phyloP scores from a whole-genome alignment of 2,329 filamentous ascomycete genomes.

The Fusarium hostae region DNA sequence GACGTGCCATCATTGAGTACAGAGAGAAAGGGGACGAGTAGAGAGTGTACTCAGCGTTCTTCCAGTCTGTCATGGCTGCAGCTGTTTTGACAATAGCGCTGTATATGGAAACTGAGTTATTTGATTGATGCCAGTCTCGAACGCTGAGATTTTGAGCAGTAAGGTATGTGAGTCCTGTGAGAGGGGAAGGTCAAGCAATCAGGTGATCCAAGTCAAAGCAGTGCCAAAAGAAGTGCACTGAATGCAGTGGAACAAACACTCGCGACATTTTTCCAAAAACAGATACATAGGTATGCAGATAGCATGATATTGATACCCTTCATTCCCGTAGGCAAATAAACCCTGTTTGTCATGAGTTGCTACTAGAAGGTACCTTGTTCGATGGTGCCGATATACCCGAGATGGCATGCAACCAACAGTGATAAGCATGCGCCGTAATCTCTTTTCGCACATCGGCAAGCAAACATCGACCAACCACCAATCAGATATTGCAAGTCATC shows the following conservation, averaged over 20 bases:
- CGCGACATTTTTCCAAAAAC: neutral
- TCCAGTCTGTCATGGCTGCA: conserved; percentile 4
- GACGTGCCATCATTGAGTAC: conserved; percentile 27
- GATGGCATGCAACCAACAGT: neutral
- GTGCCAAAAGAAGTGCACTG: too few species aligned
- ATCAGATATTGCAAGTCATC: neutral
- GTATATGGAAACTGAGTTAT: too few species aligned
- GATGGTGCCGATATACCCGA: neutral
- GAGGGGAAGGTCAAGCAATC: neutral
- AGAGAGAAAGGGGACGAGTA: conserved; percentile 26
- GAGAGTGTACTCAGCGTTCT: conserved; percentile 20
- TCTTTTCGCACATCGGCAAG: neutral
- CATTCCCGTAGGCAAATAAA: neutral
- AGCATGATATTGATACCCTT: neutral
- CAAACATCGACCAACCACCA: neutral
- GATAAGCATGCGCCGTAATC: neutral
- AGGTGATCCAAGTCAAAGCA: neutral
- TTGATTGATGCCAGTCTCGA: too few species aligned
- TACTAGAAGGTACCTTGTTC: neutral
- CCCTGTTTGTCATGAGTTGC: neutral
- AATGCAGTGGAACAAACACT: too few species aligned
- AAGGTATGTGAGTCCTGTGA: neutral
- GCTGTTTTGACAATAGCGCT: neutral
- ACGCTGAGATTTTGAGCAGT: neutral
- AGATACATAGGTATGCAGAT: neutral